phyloP scores from a whole-genome alignment of 257 asterid genomes.

The Fraxinus americana region DNA sequence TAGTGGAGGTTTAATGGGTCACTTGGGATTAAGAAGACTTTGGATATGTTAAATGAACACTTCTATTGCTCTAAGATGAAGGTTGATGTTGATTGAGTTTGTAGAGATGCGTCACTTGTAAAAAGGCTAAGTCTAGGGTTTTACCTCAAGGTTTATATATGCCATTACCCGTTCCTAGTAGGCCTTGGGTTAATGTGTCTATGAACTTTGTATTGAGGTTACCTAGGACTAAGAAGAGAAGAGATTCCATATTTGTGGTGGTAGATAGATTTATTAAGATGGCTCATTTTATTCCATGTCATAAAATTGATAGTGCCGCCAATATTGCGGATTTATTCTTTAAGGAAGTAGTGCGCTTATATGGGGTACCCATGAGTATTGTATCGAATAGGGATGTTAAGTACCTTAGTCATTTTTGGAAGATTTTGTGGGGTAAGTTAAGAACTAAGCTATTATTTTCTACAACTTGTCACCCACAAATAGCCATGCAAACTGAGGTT shows the following conservation, averaged over 20 bases:
- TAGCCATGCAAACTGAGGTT: no score
- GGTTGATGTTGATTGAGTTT: neutral
- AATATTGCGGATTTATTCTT: no score
- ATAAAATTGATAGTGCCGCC: no score
- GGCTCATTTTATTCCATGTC: neutral
- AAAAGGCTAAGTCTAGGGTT: neutral
- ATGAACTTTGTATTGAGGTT: neutral
- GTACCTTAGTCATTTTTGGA: no score
- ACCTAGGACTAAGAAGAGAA: neutral
- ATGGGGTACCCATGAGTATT: no score
- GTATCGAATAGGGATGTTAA: no score
- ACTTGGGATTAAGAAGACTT: neutral
- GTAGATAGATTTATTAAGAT: neutral
- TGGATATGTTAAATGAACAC: neutral
- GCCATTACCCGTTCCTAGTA: neutral
- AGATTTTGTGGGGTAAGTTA: no score
- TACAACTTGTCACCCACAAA: no score
- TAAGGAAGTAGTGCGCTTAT: no score
- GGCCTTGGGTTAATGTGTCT: neutral
- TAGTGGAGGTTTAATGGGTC: neutral
- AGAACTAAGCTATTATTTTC: no score
- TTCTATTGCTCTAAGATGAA: neutral
- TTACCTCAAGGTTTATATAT: neutral
- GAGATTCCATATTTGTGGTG: neutral
- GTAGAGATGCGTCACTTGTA: neutral